Evolutionary conservation across 768 basidiomycete species (phyloP), one percentile per base, ranked within the genome.

Genomic region (Crepidotus variabilis): DNA sequence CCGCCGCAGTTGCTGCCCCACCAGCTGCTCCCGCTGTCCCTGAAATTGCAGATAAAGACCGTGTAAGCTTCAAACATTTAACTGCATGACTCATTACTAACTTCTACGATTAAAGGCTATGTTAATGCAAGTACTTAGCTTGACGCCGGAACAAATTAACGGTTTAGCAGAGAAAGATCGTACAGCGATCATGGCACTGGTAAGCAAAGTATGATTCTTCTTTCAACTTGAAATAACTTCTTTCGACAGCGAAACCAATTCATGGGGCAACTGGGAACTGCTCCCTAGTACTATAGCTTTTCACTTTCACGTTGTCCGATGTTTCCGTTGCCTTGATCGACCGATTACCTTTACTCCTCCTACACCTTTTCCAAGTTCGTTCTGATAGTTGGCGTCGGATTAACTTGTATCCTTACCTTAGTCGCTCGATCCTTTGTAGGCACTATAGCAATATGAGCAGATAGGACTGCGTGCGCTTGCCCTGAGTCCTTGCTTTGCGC

Each of bases 111-210:
- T 51, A 51, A 62, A 90, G 90, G 79, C 82, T 33, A 90, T 96
- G 86, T 68, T 97, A 52, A 79, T 92, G 71, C 93, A 94, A 73
- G 94, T 98, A 0, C 73, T 98, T 32, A 82, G 78, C 58, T 70
- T 98, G 66, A 87, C 88, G 1, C 85, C 78, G 47, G 92, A 90
- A 47, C 93, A 96, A 69, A 90, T 98, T 59, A 86, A 85, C 48
- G 82, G 82, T 7, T 72, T 97, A 50, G 90, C 92, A 24, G 87
- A 90, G 4, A 77, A 79, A 1, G 93, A 96, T 63, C 79, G 88
- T 33, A 79, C 82, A 0, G 87, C 92, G 10, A 92, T 98, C 24
- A 78, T 90, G 69, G 85, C 88, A 67, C 67, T 96, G 69, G 92
- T 94, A 22, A n/a, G 70, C 11, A 39, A 16, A 16, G 23, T 23